Evolutionary conservation across 2,329 filamentous ascomycete genomes (phyloP), one percentile per base, ranked within the genome.

Genomic region (Colletotrichum tanaceti): DNA sequence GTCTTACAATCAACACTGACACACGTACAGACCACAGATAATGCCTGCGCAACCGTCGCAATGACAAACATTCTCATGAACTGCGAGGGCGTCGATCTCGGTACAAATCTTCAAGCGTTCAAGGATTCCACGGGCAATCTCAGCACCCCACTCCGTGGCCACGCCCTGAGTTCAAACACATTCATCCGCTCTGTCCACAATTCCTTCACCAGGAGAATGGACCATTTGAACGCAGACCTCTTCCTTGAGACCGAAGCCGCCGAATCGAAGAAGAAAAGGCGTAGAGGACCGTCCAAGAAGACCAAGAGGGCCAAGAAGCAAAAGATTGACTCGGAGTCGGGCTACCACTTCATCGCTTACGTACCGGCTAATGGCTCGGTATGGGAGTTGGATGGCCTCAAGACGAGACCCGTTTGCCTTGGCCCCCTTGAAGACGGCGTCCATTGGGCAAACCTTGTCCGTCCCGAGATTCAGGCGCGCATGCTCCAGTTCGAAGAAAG

Each of bases 1-100:
- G 6, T 35, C 35, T 24, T 7, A 49, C 14, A 32, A 7, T 28
- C 24, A 9, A 28, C 11, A 16, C 63, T 67, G 11, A 67, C 38
- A 18, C 28, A 10, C 13, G 5, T 38, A 14, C 70, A 95, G 90
- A 93, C 92, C 1, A 91, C 89, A 0, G 86, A 88, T 63, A 97
- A 97, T 78, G 91, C 93, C 32, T 99, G 96, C 79, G 96, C 93
- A 22, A 96, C 93, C n/a, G 89, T 98, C 53, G 94, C 96, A 4
- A 84, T 98, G 72, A 86, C 98, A 73, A 98, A 98, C 74, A 97
- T 98, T 69, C 83, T 97, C 75, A 97, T 97, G 87, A 98, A 98
- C 76, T 85, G 90, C 28, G 82, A 87, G 0, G 83, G 82, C 0
- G 79, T 93, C 4, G 80, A 89, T 13, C 85, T 98, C 6, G 93